Percentiles rank a stretch among this genome's conserved stretches.
Evolutionary conservation across 2,329 filamentous ascomycete species (phyloP).

Genomic region (Penicillium sp.): DNA sequence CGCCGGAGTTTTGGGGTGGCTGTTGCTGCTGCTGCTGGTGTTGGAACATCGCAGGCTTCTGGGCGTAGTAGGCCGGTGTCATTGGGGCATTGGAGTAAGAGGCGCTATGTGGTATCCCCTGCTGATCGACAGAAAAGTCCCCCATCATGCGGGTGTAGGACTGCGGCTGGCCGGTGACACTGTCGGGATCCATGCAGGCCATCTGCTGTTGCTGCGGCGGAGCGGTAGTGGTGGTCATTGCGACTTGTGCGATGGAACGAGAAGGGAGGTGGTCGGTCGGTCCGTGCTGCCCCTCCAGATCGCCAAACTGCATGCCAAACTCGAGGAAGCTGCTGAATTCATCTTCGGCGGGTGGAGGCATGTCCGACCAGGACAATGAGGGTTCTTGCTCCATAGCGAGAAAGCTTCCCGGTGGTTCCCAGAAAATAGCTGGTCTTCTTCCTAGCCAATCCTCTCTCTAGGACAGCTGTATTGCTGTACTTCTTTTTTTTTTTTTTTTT

Average conservation of each 20-base stretch:
- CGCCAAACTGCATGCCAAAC: constrained; percentile 53
- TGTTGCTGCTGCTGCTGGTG: constrained; percentile 28
- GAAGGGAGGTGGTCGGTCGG: constrained; percentile 41
- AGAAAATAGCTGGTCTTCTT: background rate
- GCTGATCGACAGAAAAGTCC: constrained; percentile 40
- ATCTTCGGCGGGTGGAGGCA: constrained; percentile 47
- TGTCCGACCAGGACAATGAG: constrained; percentile 36
- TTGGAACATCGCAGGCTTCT: constrained; percentile 33
- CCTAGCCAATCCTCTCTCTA: background rate
- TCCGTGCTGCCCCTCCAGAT: constrained; percentile 47
- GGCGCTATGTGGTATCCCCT: constrained; percentile 33
- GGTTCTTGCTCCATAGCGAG: constrained; percentile 45
- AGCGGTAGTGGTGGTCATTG: constrained; percentile 40
- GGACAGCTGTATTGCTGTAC: constrained; percentile 1
- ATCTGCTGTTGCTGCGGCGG: constrained; percentile 30
- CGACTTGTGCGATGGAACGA: constrained; percentile 37
- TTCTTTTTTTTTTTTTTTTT: background rate
- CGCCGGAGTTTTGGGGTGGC: constrained; percentile 32
- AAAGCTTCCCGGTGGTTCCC: background rate
- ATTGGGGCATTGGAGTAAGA: constrained; percentile 38
- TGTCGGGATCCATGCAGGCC: constrained; percentile 34
- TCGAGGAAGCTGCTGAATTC: constrained; percentile 57
- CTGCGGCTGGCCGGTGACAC: constrained; percentile 29
- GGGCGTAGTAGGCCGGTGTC: constrained; percentile 39
- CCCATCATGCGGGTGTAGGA: constrained; percentile 40